phyloP scores from a whole-genome alignment of 2,329 filamentous ascomycete genomes.

The Colletotrichum sansevieriae region DNA sequence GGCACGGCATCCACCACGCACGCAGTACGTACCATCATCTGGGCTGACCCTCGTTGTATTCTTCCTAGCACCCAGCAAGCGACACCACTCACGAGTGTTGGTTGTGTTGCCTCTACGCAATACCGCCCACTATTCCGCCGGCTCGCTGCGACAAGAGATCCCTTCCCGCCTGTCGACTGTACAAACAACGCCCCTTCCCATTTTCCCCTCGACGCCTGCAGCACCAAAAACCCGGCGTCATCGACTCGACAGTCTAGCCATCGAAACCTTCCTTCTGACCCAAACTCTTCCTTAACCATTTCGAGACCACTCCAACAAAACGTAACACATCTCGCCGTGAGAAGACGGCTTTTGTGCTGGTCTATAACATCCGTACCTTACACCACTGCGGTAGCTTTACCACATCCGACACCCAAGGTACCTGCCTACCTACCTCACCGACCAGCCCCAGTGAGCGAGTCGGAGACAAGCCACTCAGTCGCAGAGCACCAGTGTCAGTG shows the following conservation, averaged over 20 bases:
- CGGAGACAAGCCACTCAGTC: conserved; percentile 39
- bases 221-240: conserved; percentile 26
- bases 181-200: conserved; percentile 24
- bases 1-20: conserved; percentile 25
- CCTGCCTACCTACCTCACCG: background rate
- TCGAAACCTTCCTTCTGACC: conserved; percentile 28
- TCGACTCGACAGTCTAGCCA: conserved; percentile 19
- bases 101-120: conserved; percentile 27
- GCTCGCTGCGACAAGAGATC: conserved; percentile 39
- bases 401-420: background rate
- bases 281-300: conserved; percentile 13
- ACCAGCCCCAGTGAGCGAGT: conserved; percentile 26
- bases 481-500: conserved; percentile 20
- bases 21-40: conserved; percentile 11
- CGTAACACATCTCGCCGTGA: background rate
- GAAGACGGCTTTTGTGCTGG: background rate
- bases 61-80: conserved; percentile 9
- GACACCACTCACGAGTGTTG: conserved; percentile 34
- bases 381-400: background rate
- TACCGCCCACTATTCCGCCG: conserved; percentile 36
- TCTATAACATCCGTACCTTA: conserved; percentile 6
- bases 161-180: conserved; percentile 31
- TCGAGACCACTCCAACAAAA: conserved; percentile 2
- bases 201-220: conserved; percentile 23
- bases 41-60: background rate